These are phyloP conservation scores for Fusarium buharicum DNA, from an alignment of 2,329 filamentous ascomycete species.

Conservation along the genomic window DNA sequence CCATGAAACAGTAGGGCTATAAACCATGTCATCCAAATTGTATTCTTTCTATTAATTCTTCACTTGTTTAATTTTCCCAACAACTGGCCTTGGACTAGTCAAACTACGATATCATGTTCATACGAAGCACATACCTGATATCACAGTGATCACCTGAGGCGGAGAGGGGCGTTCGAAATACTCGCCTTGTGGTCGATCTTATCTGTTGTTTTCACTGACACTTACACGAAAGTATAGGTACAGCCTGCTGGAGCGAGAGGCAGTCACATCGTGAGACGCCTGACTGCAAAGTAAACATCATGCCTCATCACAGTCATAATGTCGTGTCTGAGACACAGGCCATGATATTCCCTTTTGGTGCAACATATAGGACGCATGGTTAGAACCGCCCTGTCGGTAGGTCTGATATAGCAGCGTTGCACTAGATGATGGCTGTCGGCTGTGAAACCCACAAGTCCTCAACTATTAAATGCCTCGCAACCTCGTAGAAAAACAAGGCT, in stretches of 20 bases:
- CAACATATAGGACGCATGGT: background rate
- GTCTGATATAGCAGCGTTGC: background rate
- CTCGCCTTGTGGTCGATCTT: too few species aligned
- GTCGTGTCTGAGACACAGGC: background rate
- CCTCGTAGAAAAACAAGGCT: conserved; percentile 4
- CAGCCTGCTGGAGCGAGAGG: background rate
- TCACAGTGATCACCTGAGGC: too few species aligned
- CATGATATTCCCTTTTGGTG: background rate
- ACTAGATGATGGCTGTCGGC: background rate
- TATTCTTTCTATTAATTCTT: too few species aligned
- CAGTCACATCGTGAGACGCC: background rate
- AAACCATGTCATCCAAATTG: too few species aligned
- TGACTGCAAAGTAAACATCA: background rate
- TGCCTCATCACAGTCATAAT: background rate
- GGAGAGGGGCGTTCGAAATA: too few species aligned
- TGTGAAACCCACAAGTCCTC: conserved; percentile 2
- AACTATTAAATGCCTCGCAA: background rate
- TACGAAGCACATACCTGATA: too few species aligned
- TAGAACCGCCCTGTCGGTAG: conserved; percentile 6
- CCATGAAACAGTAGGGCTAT: too few species aligned
- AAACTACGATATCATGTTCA: too few species aligned
- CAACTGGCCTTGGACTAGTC: too few species aligned
- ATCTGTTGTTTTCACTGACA: too few species aligned
- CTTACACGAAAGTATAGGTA: too few species aligned
- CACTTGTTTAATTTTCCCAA: too few species aligned